Conservation (phyloP, 257 asterid species). For the Salvia miltiorrhiza region DNA sequence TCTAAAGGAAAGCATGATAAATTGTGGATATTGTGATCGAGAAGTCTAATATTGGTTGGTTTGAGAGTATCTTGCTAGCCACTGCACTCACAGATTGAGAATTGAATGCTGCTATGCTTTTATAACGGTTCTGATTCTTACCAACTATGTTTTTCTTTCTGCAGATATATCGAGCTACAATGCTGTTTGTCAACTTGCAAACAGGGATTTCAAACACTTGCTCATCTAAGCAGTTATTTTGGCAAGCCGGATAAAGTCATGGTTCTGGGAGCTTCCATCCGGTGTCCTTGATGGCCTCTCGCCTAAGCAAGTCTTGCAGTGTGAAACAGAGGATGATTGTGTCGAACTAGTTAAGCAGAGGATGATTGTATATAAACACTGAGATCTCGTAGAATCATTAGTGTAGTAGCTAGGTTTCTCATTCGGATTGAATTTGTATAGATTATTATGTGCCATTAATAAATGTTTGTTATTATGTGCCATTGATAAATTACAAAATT, state of each 20-base stretch:
- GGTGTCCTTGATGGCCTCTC: slow-evolving; percentile 89
- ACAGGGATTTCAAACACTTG: slow-evolving; percentile 70
- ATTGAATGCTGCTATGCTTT: background rate
- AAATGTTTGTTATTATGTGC: no score
- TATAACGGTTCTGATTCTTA: background rate
- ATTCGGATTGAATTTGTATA: no score
- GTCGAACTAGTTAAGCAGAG: slow-evolving; percentile 58
- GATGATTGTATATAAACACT: no score
- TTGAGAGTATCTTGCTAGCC: no score
- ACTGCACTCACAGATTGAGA: background rate
- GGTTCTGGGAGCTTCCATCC: slow-evolving; percentile 84
- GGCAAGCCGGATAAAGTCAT: slow-evolving; percentile 86
- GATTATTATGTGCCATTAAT: no score
- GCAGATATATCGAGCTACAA: slow-evolving; percentile 64
- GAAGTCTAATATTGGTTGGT: no score
- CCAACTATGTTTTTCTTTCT: slow-evolving; percentile 5
- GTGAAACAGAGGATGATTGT: slow-evolving; percentile 59
- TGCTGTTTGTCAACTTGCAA: slow-evolving; percentile 63
- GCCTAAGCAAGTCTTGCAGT: slow-evolving; percentile 63
- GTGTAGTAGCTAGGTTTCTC: no score
- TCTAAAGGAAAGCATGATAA: background rate
- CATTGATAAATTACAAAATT: no score
- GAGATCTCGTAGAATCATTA: no score
- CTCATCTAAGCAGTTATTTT: slow-evolving; percentile 49
- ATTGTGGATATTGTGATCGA: background rate